Base-by-base conservation (phyloP, 2,329 filamentous ascomycete species). In the Teratosphaeriaceae sp. region DNA sequence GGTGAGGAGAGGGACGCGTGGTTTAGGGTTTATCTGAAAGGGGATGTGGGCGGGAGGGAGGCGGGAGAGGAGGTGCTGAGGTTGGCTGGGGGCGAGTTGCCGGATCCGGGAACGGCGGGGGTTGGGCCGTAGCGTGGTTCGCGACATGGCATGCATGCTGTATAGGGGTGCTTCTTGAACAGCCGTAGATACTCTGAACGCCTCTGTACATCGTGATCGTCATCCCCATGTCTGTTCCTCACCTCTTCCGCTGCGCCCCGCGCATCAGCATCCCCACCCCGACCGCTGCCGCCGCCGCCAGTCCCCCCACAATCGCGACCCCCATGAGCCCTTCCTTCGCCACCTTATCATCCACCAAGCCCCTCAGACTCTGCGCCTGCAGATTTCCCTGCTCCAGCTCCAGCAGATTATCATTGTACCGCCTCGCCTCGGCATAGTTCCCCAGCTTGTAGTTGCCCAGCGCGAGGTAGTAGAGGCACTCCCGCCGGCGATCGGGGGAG, bases 391-490 rank as follows among this genome's bases (percentile, higher is more conserved):
- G 88, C 70, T 98, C 92, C 64, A 90, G 84, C 49, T 96, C 88
- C 42, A 97, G 69, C 48, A 98, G 73, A 38, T 90, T 75, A 61
- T 97, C 90, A 66, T 98, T 98, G 70, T 97, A 97, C 61, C 87
- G 78, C 59, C 90, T 78, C 47, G 90, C 90, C 64, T 98, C 92
- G 48, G 83, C 88, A 66, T 96, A 98, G 75, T 96, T 97, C 49
- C 89, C 90, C 36, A 98, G 80, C 73, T 97, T 97, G 78, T 90
- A 97, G 74, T 97, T 95, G 50, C 92, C 92, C 23, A 98, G 79
- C 20, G 88, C 92, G 42, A 98, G 82, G 69, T 98, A 98, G 74
- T 96, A 98, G 48, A 98, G 85, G 63, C 92, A 98, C 76, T 98
- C 92, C 60, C 92, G 84, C 61, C 92, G 84, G 57, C 92, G 86